Evolutionary conservation across 345 rosid genomes (phyloP), one percentile per base, ranked within the genome.

Genomic region (Populus davidiana): DNA sequence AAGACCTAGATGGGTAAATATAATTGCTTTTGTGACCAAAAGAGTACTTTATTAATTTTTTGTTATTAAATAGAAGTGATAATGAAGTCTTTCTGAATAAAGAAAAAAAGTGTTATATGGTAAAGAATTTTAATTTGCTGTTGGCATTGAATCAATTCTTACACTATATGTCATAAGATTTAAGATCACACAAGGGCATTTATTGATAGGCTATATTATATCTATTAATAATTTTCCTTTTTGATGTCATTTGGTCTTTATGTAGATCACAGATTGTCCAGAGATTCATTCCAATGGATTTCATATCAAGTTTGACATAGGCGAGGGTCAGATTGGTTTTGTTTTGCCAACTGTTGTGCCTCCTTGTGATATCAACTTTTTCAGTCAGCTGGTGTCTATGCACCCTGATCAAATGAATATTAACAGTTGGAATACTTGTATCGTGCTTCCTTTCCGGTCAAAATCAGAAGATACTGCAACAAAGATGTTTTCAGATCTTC

Each of bases 241-340:
- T 56, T 36, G 52, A 18, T 41, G 44, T 43, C 56, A 23, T 21
- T 68, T 79, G 65, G 67, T 79, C 63, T 59, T 79, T 84, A 72
- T 84, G 79, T 87, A 95, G 99, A 90, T 95, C 77, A 91, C 99
- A 38, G 90, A 95, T 87, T 90, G 98, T 81, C 99, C 99, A 17
- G 96, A 95, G 89, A 95, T 95, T 76, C 99, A 95, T 82, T 95
- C 99, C 76, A 95, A 95, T 83, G 99, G 98, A 59, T 93, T 93
- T 83, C 98, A 93, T 79, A 79, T 95, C 76, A 93, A 91, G 87
- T 94, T 93, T 80, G 98, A 94, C 84, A 87, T 89, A 80, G 89
- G 92, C 63, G 93, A 90, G 70, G 99, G 97, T 74, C 91, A 91
- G 85, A 95, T 95, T 82, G 98, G 99, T 76, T 95, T 93, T 87